phyloP scores from a whole-genome alignment of 2,329 filamentous ascomycete genomes.

The Microascus cirrosus region DNA sequence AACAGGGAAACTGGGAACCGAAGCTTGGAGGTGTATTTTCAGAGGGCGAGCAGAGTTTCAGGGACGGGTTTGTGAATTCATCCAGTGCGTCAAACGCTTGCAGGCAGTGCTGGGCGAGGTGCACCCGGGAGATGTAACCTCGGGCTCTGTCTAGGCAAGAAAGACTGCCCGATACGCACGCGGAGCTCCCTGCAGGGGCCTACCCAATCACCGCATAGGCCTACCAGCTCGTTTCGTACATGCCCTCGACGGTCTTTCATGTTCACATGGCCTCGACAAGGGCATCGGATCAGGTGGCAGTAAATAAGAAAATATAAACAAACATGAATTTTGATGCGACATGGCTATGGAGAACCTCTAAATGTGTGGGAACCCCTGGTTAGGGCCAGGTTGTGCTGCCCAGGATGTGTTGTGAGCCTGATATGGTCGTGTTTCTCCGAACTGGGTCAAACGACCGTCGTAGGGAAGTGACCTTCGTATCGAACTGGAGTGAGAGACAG shows the following conservation, averaged over 20 bases:
- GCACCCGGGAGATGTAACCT: neutral
- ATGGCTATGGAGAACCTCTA: neutral
- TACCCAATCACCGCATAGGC: neutral
- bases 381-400: neutral
- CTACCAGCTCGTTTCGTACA: neutral
- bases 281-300: neutral
- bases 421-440: neutral
- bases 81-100: neutral
- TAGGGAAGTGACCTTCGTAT: neutral
- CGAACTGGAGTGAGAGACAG: neutral
- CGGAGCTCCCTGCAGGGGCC: neutral
- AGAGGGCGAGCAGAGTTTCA: neutral
- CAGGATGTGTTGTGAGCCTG: neutral
- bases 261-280: neutral
- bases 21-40: neutral
- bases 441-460: neutral
- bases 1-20: neutral
- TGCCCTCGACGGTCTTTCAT: neutral
- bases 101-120: neutral
- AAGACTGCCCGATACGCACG: neutral
- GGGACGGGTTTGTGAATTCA: neutral
- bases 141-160: neutral
- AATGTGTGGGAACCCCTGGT: neutral
- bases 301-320: neutral
- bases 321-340: neutral